Percentiles rank a stretch among this genome's conserved stretches.
These are phyloP conservation scores for Pseudogymnoascus sp. DNA, from an alignment of 2,329 filamentous ascomycete genomes.

Conservation along the genomic window DNA sequence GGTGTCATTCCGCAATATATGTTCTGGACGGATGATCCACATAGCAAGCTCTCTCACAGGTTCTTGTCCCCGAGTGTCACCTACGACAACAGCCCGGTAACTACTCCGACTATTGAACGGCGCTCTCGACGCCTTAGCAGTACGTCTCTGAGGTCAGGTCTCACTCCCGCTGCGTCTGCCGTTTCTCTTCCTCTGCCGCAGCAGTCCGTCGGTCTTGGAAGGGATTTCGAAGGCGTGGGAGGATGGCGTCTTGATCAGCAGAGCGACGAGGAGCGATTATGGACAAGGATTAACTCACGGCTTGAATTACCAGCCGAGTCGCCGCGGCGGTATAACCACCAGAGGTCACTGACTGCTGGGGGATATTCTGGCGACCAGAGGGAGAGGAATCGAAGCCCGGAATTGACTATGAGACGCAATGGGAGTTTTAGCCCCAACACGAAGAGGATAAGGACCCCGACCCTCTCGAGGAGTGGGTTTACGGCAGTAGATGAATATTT, in stretches of 20 bases:
- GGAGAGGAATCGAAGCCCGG: slow-evolving; percentile 5
- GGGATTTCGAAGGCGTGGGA: slow-evolving; percentile 52
- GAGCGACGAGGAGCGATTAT: slow-evolving; percentile 32
- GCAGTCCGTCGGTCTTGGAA: slow-evolving; percentile 41
- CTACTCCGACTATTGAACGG: neutral
- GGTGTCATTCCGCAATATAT: slow-evolving; percentile 50
- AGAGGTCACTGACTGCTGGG: slow-evolving; percentile 28
- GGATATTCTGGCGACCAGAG: slow-evolving; percentile 19
- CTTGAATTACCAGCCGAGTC: slow-evolving; percentile 41
- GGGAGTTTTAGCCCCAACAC: slow-evolving; percentile 34
- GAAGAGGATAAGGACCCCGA: slow-evolving; percentile 40
- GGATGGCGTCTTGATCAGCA: slow-evolving; percentile 43
- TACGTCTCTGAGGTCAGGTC: slow-evolving; percentile 18
- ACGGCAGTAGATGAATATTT: slow-evolving; percentile 20
- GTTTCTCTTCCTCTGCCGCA: slow-evolving; percentile 16
- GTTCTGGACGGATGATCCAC: slow-evolving; percentile 17
- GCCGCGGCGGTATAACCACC: slow-evolving; percentile 32
- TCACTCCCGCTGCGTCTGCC: slow-evolving; percentile 21
- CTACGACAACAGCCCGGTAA: neutral
- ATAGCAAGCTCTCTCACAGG: slow-evolving; percentile 16
- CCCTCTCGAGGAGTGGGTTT: slow-evolving; percentile 24
- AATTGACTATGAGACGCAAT: slow-evolving; percentile 12
- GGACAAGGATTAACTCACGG: slow-evolving; percentile 45
- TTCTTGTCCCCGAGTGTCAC: neutral
- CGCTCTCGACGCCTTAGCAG: neutral